Percentiles rank a stretch among this genome's conserved stretches.
phyloP scores from a whole-genome alignment of 2,329 filamentous ascomycete species.

The Samsoniella hepiali region DNA sequence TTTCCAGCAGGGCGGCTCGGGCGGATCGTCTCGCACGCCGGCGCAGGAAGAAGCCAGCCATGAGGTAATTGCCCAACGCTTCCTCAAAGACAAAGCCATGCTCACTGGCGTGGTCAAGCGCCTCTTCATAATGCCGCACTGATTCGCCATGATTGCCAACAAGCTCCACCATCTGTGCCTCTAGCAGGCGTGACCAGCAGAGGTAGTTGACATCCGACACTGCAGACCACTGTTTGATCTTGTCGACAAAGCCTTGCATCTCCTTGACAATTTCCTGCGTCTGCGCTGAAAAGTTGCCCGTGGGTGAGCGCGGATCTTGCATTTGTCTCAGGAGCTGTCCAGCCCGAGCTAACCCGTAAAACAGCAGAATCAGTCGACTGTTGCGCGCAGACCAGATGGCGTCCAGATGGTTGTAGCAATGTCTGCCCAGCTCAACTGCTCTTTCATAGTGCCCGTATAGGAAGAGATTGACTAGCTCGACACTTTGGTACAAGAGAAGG shows the following conservation, averaged over 20 bases:
- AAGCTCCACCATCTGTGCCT: constrained; percentile 66
- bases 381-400: constrained; percentile 59
- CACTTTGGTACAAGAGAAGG: constrained; percentile 64
- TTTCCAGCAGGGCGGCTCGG: constrained; percentile 64
- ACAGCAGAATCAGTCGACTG: constrained; percentile 55
- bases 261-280: constrained; percentile 48
- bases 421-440: constrained; percentile 55
- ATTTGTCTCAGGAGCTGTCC: constrained; percentile 49
- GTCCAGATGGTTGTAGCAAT: constrained; percentile 44
- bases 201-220: constrained; percentile 70
- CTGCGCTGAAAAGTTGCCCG: constrained; percentile 43
- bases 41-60: constrained; percentile 68
- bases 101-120: constrained; percentile 67
- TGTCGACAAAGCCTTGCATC: constrained; percentile 53
- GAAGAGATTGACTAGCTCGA: constrained; percentile 61
- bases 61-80: constrained; percentile 68
- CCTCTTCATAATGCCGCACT: constrained; percentile 64
- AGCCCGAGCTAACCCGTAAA: constrained; percentile 56
- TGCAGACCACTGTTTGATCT: constrained; percentile 61
- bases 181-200: constrained; percentile 64
- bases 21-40: constrained; percentile 64
- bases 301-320: constrained; percentile 43
- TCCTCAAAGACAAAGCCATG: constrained; percentile 68
- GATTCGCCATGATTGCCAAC: constrained; percentile 54
- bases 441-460: constrained; percentile 61